A percentile compares a stretch with the other conserved stretches of the same genome.
Evolutionary conservation across 441 rosid genomes (phyloP).

Genomic region (Sinapis alba): DNA sequence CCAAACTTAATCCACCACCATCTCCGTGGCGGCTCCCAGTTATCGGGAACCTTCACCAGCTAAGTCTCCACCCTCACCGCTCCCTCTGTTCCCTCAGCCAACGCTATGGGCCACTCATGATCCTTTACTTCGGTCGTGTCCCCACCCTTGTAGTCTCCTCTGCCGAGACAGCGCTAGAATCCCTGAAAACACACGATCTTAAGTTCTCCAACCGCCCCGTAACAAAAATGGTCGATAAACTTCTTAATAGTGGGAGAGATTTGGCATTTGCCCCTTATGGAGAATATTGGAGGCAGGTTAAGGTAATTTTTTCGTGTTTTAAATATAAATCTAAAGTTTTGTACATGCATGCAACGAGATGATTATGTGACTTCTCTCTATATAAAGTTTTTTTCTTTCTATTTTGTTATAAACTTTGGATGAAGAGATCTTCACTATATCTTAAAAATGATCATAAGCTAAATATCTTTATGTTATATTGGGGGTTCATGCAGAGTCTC

Average conservation of each 20-base stretch:
- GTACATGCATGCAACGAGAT: neutral
- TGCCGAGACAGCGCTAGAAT: neutral
- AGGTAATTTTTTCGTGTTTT: neutral
- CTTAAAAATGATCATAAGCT: neutral
- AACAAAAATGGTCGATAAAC: neutral
- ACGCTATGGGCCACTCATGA: slow-evolving; percentile 47
- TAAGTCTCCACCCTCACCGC: slow-evolving; percentile 48
- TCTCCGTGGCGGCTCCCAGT: slow-evolving; percentile 50
- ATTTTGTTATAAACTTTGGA: neutral
- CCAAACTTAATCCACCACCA: slow-evolving; percentile 36
- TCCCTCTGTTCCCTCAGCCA: slow-evolving; percentile 41
- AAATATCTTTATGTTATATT: neutral
- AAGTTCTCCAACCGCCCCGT: neutral
- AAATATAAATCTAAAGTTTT: too few species aligned
- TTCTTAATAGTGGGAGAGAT: slow-evolving; percentile 7
- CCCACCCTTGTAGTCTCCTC: slow-evolving; percentile 49
- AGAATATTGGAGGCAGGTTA: neutral
- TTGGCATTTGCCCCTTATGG: neutral
- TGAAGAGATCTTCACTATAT: neutral
- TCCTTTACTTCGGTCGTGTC: slow-evolving; percentile 45
- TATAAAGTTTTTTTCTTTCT: neutral
- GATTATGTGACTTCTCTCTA: neutral
- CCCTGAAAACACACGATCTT: slow-evolving; percentile 4
- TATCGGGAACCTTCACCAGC: slow-evolving; percentile 52
- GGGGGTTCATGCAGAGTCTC: slow-evolving; percentile 26